Evolutionary conservation across 2,329 filamentous ascomycete species (phyloP), one percentile per base, ranked within the genome.

Genomic region (Curvularia hawaiiensis): DNA sequence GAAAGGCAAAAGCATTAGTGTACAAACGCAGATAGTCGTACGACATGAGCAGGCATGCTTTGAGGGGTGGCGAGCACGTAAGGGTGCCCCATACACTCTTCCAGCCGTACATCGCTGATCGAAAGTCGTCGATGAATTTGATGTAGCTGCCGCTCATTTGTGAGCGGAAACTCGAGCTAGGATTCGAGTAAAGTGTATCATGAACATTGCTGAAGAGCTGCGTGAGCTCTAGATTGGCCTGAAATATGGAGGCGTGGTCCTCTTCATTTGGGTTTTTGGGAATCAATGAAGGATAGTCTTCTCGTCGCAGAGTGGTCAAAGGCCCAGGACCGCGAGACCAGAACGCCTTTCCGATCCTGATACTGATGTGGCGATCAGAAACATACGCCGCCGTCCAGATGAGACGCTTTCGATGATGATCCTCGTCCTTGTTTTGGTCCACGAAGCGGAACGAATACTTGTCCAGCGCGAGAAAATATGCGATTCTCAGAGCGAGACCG

Each of bases 1-100:
- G 89, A 63, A 91, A 91, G 1, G 88, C 89, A 68, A 91, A 91
- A 0, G 89, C 88, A 57, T 90, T 90, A 49, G 88, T 89, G 71
- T 91, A 91, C 0, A 91, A 80, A 7, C 88, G 83, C 1, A 91
- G 77, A 67, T 90, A 91, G 64, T 91, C 88, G 67, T 90, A 90
- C 0, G 88, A 89, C 67, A 91, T 81, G 24, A 90, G 79, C 2
- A 91, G 75, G 5, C 85, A 89, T 3, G 86, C 85, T 70, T 90
- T 90, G 61, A 90, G 83, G 6, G 85, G 83, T 1, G 85, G 81
- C 1, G 88, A 88, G 68, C 88, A 90, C 41, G 83, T 84, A 28
- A 90, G 72, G 2, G 84, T 85, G 1, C 87, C 87, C 88, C 88
- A 90, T 1, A 85, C 83, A 43, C 85, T 84, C 64, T 90, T 89